Evolutionary conservation across 768 basidiomycete species (phyloP), one percentile per base, ranked within the genome.

Genomic region (Kwoniella heveanensis): DNA sequence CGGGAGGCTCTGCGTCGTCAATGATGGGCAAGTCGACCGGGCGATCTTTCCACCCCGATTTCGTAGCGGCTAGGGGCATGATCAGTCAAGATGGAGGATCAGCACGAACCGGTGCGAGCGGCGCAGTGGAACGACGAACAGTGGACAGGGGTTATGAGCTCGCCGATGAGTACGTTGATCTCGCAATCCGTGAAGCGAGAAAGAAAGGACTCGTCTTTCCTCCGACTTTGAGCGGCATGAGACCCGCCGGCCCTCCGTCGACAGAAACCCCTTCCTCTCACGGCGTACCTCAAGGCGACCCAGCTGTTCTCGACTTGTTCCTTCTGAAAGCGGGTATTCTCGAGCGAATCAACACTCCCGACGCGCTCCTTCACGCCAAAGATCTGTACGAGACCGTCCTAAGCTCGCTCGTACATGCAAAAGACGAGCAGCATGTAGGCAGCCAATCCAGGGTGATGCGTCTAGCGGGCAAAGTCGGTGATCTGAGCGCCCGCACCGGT

Each of bases 311-410:
- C 25, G 78, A 79, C 62, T 64, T 79, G 21, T 48, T 79, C 7
- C 30, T 74, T 15, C 66, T 76, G 21, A 77, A 79, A 59, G 78
- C 78, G 6, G 77, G 75, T 12, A 66, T 77, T 17, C 48, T 77
- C 37, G 78, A 79, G 58, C 53, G 78, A 21, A 73, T 79, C 22
- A 65, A 65, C 5, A 73, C 74, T 5, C 50, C 57, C 3, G 62
- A 72, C 12, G 58, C 70, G 2, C 53, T 76, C 0, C 7, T 57
- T 12, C 69, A 73, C 46, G 73, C 77, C 0, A 73, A 74, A 54
- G 73, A 77, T 19, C 52, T 75, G 1, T 79, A 79, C 60, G 68
- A 77, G 62, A 63, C 64, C 19, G 68, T 79, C 15, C 64, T 79
- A 7, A 55, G 54, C 13, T 60, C 66, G 22, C 49, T 50, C 15